Evolutionary conservation across 2,329 filamentous ascomycete species (phyloP).

Genomic region (Trichoderma sp.): DNA sequence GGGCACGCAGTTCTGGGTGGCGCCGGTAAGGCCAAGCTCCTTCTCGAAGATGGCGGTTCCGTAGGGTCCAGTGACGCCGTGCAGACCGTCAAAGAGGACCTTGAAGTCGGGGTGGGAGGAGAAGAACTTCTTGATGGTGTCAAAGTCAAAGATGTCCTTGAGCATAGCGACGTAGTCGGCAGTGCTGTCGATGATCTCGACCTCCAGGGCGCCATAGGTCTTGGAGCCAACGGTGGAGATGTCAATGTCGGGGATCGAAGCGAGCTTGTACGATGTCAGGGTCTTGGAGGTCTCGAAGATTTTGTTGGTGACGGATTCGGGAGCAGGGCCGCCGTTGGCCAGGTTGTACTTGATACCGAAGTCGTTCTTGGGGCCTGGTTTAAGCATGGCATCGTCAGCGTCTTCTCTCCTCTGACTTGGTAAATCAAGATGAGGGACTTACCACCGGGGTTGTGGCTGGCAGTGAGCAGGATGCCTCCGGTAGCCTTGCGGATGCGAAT

Average conservation of each 20-base stretch:
- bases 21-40: conserved; percentile 79
- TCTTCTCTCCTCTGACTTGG: background rate
- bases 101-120: conserved; percentile 87
- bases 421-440: conserved; percentile 42
- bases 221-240: conserved; percentile 79
- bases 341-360: conserved; percentile 99
- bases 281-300: conserved; percentile 92
- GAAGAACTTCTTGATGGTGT: conserved; percentile 94
- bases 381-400: background rate
- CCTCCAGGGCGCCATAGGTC: conserved; percentile 83
- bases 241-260: conserved; percentile 84
- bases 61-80: conserved; percentile 94
- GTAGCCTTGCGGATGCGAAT: conserved; percentile 95
- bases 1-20: conserved; percentile 88
- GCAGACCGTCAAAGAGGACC: conserved; percentile 91
- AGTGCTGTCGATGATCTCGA: conserved; percentile 93
- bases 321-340: conserved; percentile 91
- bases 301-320: conserved; percentile 96
- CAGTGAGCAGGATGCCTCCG: conserved; percentile 93
- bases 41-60: conserved; percentile 93
- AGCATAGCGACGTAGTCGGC: conserved; percentile 92
- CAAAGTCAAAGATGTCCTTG: conserved; percentile 98
- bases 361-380: conserved; percentile 83
- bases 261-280: conserved; percentile 89
- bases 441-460: conserved; percentile 98